phyloP scores from a whole-genome alignment of 139 green algal species.

The Micractinium sp. region DNA sequence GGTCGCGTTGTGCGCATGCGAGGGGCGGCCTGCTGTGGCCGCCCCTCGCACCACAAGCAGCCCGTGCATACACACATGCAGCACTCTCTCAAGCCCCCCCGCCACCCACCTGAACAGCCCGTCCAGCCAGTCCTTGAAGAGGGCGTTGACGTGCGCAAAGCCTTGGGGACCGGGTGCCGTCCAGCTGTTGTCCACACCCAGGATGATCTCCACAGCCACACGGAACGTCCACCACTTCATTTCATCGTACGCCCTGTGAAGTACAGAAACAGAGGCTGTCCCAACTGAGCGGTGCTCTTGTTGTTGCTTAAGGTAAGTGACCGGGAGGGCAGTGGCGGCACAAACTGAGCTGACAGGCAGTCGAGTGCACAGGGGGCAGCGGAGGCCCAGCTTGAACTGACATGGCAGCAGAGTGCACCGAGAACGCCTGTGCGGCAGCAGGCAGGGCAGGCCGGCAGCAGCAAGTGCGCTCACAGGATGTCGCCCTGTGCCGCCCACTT shows the following conservation, averaged over 20 bases:
- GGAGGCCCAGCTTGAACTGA: too few relatives aligned
- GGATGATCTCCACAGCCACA: neutral
- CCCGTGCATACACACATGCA: neutral
- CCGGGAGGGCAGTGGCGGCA: too few relatives aligned
- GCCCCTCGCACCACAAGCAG: too few relatives aligned
- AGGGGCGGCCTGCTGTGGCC: too few relatives aligned
- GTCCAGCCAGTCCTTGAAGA: conserved; percentile 15
- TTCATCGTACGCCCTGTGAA: conserved; percentile 1
- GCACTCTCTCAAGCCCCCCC: too few relatives aligned
- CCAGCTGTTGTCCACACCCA: neutral
- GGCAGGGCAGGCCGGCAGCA: neutral
- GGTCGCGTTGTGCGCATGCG: too few relatives aligned
- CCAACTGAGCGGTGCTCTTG: too few relatives aligned
- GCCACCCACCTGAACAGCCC: conserved; percentile 30
- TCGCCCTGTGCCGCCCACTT: neutral
- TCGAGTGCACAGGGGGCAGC: too few relatives aligned
- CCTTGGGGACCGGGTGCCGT: neutral
- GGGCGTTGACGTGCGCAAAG: neutral
- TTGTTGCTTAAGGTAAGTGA: too few relatives aligned
- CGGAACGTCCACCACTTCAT: conserved; percentile 27
- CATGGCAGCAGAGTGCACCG: too few relatives aligned
- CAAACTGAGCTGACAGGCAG: too few relatives aligned
- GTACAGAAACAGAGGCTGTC: too few relatives aligned
- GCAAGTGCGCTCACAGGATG: neutral
- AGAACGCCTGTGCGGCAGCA: neutral